A percentile compares a stretch with the other conserved stretches of the same genome.
Conservation (phyloP, 208 protist genomes). For the Jaenimonas drosophilae region DNA sequence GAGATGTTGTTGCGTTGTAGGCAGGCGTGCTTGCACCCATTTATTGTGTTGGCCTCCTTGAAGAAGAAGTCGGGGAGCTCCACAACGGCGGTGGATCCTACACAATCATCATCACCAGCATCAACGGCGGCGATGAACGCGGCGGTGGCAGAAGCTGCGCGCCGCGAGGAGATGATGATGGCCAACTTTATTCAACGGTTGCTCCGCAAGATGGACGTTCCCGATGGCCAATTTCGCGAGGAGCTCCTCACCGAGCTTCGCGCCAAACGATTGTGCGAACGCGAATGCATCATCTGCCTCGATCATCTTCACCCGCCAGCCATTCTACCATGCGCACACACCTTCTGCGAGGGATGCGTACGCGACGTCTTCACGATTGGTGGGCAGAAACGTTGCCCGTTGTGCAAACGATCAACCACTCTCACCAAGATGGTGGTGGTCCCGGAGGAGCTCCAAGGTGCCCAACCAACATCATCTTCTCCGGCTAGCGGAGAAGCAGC, state of each 20-base stretch:
- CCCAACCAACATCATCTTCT: neutral
- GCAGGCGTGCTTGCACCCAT: slow-evolving; percentile 76
- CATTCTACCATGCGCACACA: slow-evolving; percentile 71
- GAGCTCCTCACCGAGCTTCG: slow-evolving; percentile 33
- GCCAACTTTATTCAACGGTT: neutral
- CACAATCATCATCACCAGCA: neutral
- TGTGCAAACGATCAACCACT: slow-evolving; percentile 32
- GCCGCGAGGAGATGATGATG: neutral
- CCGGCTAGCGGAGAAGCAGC: neutral
- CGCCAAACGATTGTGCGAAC: slow-evolving; percentile 23
- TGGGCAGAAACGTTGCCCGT: slow-evolving; percentile 21
- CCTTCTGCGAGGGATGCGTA: slow-evolving; percentile 67
- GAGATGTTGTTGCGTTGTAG: slow-evolving; percentile 83
- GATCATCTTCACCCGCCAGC: slow-evolving; percentile 39
- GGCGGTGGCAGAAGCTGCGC: neutral
- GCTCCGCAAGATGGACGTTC: neutral
- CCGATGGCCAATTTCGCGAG: slow-evolving; percentile 22
- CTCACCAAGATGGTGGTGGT: slow-evolving; percentile 22
- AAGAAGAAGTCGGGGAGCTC: slow-evolving; percentile 7
- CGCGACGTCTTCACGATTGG: slow-evolving; percentile 26
- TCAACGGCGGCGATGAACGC: neutral
- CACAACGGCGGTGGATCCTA: neutral
- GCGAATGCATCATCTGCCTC: slow-evolving; percentile 71
- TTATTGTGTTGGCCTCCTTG: slow-evolving; percentile 63
- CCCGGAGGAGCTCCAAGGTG: slow-evolving; percentile 16